A percentile compares a stretch with the other conserved stretches of the same genome.
Evolutionary conservation across 768 basidiomycete genomes (phyloP).

Genomic region (Pulveroboletus sp.): DNA sequence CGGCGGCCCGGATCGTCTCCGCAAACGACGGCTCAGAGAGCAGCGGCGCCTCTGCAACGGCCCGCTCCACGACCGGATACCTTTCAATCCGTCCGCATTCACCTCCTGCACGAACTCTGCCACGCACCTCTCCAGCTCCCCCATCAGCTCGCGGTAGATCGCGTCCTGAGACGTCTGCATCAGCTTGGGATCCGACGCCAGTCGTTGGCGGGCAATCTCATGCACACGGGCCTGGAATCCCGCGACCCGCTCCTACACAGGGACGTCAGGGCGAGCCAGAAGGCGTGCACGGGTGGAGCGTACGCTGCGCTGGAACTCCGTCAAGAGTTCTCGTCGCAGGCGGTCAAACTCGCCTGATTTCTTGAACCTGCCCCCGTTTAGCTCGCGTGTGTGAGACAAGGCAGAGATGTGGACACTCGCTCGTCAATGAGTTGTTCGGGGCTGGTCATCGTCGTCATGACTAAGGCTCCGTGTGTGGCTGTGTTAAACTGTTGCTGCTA

Average conservation of each 20-base stretch:
- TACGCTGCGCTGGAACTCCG: constrained; percentile 60
- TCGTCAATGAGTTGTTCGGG: constrained; percentile 63
- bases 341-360: constrained; percentile 77
- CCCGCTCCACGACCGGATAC: constrained; percentile 63
- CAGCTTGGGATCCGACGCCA: constrained; percentile 50
- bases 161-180: constrained; percentile 48
- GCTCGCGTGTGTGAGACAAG: not conserved
- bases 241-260: constrained; percentile 43
- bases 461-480: constrained; percentile 8
- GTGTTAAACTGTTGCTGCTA: no score
- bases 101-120: not conserved
- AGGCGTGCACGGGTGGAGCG: constrained; percentile 17
- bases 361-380: constrained; percentile 54
- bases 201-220: constrained; percentile 54
- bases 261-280: not conserved
- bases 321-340: constrained; percentile 57
- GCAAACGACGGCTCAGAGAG: constrained; percentile 47
- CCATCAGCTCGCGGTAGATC: constrained; percentile 59
- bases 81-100: constrained; percentile 16
- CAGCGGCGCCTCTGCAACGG: constrained; percentile 45
- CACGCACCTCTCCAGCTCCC: constrained; percentile 62
- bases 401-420: constrained; percentile 32
- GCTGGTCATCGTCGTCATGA: constrained; percentile 45
- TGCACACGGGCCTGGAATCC: constrained; percentile 55
- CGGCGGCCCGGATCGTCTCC: constrained; percentile 37